Percentiles rank a stretch among this genome's conserved stretches.
phyloP scores from a whole-genome alignment of 2,329 filamentous ascomycete genomes.

The Cladosporium sp. region DNA sequence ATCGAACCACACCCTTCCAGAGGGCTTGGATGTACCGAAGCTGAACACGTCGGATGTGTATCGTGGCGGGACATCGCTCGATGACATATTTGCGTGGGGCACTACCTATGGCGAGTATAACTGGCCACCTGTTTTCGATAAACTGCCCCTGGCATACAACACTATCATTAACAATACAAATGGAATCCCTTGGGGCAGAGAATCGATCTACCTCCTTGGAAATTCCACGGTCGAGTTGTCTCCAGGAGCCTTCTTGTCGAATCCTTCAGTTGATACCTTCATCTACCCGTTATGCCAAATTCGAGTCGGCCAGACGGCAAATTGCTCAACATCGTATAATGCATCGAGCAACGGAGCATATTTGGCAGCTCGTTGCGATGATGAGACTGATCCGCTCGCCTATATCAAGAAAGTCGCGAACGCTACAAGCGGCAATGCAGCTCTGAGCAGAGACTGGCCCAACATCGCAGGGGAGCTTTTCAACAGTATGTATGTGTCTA shows the following conservation, averaged over 20 bases:
- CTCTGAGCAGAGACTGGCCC: constrained; percentile 38
- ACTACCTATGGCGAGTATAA: constrained; percentile 38
- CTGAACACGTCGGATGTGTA: constrained; percentile 14
- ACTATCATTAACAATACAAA: constrained; percentile 56
- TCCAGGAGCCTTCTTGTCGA: neutral
- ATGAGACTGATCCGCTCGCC: constrained; percentile 49
- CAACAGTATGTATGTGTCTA: neutral
- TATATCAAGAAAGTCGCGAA: constrained; percentile 52
- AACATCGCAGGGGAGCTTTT: constrained; percentile 41
- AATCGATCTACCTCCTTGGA: constrained; percentile 64
- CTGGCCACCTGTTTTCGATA: constrained; percentile 41
- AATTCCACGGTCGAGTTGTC: constrained; percentile 26
- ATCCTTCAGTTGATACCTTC: constrained; percentile 26
- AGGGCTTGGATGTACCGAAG: constrained; percentile 27
- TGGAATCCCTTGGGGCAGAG: constrained; percentile 33
- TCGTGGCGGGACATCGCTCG: constrained; percentile 41
- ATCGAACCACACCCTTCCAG: constrained; percentile 42
- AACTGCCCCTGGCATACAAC: constrained; percentile 59
- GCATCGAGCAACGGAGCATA: constrained; percentile 50
- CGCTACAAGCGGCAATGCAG: constrained; percentile 50
- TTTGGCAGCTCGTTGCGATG: constrained; percentile 60
- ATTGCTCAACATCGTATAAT: constrained; percentile 59
- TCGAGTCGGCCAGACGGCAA: constrained; percentile 57
- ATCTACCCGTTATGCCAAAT: constrained; percentile 65
- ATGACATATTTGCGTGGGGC: constrained; percentile 68